A percentile compares a stretch with the other conserved stretches of the same genome.
These are phyloP conservation scores for Trypanosomatidae sp. DNA, from an alignment of 208 protist species.

Conservation along the genomic window DNA sequence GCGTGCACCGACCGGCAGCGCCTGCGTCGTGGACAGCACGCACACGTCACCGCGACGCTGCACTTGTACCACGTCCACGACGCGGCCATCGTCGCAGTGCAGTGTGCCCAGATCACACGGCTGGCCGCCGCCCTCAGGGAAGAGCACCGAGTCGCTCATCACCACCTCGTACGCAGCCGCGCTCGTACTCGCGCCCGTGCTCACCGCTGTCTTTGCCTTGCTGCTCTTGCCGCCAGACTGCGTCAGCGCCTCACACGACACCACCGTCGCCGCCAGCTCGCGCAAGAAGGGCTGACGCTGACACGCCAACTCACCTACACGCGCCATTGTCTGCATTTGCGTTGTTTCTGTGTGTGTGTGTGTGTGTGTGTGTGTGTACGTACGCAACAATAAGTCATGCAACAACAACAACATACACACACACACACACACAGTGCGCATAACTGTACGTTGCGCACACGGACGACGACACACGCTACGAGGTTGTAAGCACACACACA, in stretches of 20 bases:
- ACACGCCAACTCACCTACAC: constrained; percentile 65
- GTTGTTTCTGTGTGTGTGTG: no score
- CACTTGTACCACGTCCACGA: constrained; percentile 15
- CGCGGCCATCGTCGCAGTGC: background rate
- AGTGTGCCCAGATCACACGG: constrained; percentile 71
- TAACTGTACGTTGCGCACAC: no score
- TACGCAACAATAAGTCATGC: no score
- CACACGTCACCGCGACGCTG: constrained; percentile 48
- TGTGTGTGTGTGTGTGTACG: no score
- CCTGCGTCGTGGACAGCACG: constrained; percentile 19
- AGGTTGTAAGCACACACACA: background rate
- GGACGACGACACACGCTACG: background rate
- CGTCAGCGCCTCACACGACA: constrained; percentile 26
- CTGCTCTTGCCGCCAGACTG: background rate
- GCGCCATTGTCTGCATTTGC: no score
- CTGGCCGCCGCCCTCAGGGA: constrained; percentile 85
- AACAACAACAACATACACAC: no score
- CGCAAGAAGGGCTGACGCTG: constrained; percentile 54
- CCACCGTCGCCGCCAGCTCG: constrained; percentile 35
- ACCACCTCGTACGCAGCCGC: constrained; percentile 34
- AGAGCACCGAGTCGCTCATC: constrained; percentile 68
- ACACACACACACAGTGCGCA: no score
- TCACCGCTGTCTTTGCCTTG: background rate
- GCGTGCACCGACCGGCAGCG: constrained; percentile 19
- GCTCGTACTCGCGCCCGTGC: background rate